Conservation (phyloP, 352 stramenopile species). For the Plasmopara muralis region DNA sequence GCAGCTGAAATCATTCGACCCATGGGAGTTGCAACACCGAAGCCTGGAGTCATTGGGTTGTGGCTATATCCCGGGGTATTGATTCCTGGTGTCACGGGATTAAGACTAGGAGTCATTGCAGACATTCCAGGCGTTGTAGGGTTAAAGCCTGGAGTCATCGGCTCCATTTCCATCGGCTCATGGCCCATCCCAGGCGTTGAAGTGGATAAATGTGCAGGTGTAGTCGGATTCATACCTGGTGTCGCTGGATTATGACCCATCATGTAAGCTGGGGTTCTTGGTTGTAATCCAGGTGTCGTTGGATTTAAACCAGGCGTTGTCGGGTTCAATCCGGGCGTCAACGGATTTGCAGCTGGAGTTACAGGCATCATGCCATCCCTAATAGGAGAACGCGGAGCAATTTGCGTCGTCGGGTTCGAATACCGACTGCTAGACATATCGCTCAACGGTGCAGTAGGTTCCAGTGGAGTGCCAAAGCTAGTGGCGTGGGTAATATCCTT, state of each 20-base stretch:
- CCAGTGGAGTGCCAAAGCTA: conserved; percentile 77
- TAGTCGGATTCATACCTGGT: conserved; percentile 67
- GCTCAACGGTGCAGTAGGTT: conserved; percentile 63
- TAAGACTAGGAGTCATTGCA: conserved; percentile 73
- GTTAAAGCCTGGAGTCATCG: conserved; percentile 85
- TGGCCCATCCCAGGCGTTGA: conserved; percentile 64
- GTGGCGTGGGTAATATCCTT: conserved; percentile 86
- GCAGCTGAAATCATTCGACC: conserved; percentile 59
- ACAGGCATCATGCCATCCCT: conserved; percentile 58
- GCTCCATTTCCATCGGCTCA: conserved; percentile 71
- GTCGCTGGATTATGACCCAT: conserved; percentile 72
- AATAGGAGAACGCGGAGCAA: conserved; percentile 60
- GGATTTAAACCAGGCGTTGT: conserved; percentile 76
- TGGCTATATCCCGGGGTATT: conserved; percentile 80
- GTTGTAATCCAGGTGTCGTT: conserved; percentile 41
- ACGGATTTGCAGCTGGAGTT: conserved; percentile 62
- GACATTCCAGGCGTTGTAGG: conserved; percentile 75
- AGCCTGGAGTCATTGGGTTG: conserved; percentile 84
- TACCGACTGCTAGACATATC: conserved; percentile 53
- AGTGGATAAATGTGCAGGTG: conserved; percentile 60
- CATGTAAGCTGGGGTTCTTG: conserved; percentile 42
- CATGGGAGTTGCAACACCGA: conserved; percentile 73
- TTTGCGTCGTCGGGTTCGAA: conserved; percentile 38
- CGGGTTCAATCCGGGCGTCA: conserved; percentile 73
- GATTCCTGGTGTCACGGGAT: conserved; percentile 73